Evolutionary conservation across 2,329 filamentous ascomycete species (phyloP).

Genomic region (Penicillium sp.): DNA sequence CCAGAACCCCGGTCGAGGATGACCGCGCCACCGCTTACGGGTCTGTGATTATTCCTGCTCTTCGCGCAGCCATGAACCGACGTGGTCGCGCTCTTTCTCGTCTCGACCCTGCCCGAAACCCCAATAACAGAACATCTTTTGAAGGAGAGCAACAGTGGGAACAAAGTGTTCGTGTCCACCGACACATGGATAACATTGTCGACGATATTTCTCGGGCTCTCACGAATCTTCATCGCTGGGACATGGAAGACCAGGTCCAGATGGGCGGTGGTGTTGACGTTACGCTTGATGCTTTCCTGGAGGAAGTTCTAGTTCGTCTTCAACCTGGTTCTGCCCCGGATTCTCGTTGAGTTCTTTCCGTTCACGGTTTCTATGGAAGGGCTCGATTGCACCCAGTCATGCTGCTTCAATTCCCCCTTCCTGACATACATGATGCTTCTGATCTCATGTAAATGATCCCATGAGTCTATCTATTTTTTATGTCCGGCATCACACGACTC

Average conservation of each 20-base stretch:
- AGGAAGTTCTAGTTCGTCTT: slow-evolving; percentile 89
- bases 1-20: slow-evolving; percentile 12
- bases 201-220: slow-evolving; percentile 81
- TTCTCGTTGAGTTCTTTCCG: neutral
- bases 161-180: slow-evolving; percentile 21
- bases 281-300: slow-evolving; percentile 87
- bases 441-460: slow-evolving; percentile 2
- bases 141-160: slow-evolving; percentile 20
- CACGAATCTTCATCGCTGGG: slow-evolving; percentile 85
- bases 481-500: no score
- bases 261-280: slow-evolving; percentile 90
- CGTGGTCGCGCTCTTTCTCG: slow-evolving; percentile 61
- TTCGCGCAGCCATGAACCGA: slow-evolving; percentile 86
- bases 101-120: slow-evolving; percentile 28
- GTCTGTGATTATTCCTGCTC: slow-evolving; percentile 53
- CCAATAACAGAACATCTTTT: slow-evolving; percentile 18
- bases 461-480: neutral
- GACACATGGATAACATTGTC: slow-evolving; percentile 54
- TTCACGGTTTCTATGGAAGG: neutral
- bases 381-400: neutral
- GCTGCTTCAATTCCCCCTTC: neutral
- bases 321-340: slow-evolving; percentile 62
- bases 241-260: slow-evolving; percentile 81
- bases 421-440: neutral
- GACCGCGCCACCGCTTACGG: slow-evolving; percentile 20